A percentile compares a stretch with the other conserved stretches of the same genome.
Conservation (phyloP, 345 rosid species). For the Dovyalis caffra region DNA sequence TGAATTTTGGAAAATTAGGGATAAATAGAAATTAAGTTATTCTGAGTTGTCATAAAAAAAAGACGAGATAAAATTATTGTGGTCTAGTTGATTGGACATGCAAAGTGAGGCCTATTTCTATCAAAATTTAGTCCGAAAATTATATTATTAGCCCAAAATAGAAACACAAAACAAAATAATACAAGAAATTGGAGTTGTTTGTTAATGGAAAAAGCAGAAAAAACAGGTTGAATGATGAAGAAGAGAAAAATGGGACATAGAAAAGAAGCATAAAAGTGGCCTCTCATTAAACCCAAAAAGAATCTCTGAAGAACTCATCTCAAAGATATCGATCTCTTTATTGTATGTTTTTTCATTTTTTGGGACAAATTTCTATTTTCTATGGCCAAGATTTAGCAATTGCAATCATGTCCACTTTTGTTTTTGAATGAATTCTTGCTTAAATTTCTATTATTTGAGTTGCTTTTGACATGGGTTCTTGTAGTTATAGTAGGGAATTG, state of each 20-base stretch:
- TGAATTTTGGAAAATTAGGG: too few relatives aligned
- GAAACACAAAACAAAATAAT: too few relatives aligned
- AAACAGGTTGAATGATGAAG: not conserved
- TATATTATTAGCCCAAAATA: not conserved
- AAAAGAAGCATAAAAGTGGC: slow-evolving; percentile 46
- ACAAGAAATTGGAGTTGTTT: not conserved
- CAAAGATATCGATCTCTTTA: slow-evolving; percentile 66
- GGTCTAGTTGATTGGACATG: not conserved
- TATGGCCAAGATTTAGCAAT: not conserved
- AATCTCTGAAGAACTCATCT: slow-evolving; percentile 49
- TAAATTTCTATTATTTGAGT: not conserved
- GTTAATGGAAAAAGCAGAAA: slow-evolving; percentile 37
- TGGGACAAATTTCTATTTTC: not conserved
- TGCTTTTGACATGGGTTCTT: not conserved
- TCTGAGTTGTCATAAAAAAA: not conserved
- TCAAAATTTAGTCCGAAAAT: too few relatives aligned
- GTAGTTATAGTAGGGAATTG: not conserved
- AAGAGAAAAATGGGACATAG: slow-evolving; percentile 53
- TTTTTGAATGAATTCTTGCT: not conserved
- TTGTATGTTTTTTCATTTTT: slow-evolving; percentile 36
- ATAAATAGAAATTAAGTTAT: too few relatives aligned
- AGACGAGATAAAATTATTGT: not conserved
- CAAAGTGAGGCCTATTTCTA: not conserved
- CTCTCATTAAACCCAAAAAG: slow-evolving; percentile 51
- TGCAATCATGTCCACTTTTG: not conserved